A percentile compares a stretch with the other conserved stretches of the same genome.
phyloP scores from a whole-genome alignment of 2,329 filamentous ascomycete genomes.

The Botryotinia convoluta region DNA sequence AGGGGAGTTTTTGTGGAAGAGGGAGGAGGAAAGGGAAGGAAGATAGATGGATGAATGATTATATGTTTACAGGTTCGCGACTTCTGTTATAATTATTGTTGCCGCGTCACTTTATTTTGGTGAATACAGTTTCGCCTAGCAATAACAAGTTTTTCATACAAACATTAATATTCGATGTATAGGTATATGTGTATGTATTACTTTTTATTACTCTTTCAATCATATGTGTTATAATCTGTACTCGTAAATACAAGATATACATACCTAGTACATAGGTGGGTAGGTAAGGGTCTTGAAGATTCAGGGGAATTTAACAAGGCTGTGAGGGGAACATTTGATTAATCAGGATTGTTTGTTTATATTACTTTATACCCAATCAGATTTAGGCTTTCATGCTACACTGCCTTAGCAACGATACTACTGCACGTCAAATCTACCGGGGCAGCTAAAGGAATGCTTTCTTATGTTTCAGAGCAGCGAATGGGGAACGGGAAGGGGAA shows the following conservation, averaged over 20 bases:
- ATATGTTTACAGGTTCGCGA: background rate
- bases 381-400: background rate
- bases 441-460: background rate
- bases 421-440: slow-evolving; percentile 3
- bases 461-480: background rate
- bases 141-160: background rate
- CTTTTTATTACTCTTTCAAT: background rate
- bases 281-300: background rate
- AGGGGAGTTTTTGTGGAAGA: background rate
- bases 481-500: background rate
- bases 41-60: background rate
- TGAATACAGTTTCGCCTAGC: background rate
- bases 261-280: background rate
- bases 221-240: background rate
- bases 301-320: background rate
- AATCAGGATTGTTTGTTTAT: background rate
- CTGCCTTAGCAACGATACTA: background rate
- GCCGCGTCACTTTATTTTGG: background rate
- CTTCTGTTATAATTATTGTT: background rate
- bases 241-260: background rate
- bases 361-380: background rate
- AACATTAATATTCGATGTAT: background rate
- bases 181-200: background rate
- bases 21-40: background rate
- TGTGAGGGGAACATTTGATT: background rate